Evolutionary conservation across 2,329 filamentous ascomycete species (phyloP).

Genomic region (Plectosphaerella sp.): DNA sequence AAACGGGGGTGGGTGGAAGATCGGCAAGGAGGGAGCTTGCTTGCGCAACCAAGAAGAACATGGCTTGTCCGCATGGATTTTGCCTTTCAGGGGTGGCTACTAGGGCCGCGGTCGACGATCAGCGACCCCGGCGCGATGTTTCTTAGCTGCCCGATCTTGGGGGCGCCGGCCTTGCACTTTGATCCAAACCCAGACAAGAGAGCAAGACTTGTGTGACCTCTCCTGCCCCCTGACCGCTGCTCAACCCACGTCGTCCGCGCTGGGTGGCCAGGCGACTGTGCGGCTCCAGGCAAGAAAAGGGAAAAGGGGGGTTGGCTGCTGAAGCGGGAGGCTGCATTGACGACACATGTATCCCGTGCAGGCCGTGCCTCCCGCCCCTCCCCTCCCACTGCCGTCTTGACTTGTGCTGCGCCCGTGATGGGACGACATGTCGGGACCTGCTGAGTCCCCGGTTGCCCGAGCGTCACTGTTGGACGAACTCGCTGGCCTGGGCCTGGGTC

Average conservation of each 20-base stretch:
- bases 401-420: neutral
- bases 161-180: neutral
- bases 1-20: too few relatives aligned
- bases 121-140: conserved; percentile 8
- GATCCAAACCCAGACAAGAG: neutral
- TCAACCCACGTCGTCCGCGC: neutral
- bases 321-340: neutral
- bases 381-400: too few relatives aligned
- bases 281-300: neutral
- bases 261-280: too few relatives aligned
- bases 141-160: too few relatives aligned
- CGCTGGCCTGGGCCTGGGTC: neutral
- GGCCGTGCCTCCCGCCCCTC: too few relatives aligned
- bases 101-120: conserved; percentile 3
- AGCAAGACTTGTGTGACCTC: neutral
- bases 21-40: too few relatives aligned
- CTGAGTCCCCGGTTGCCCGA: neutral
- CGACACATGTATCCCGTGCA: neutral
- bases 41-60: too few relatives aligned
- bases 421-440: neutral
- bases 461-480: neutral
- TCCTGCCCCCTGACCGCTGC: neutral
- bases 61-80: too few relatives aligned
- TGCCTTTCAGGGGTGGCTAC: neutral
- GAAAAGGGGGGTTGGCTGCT: neutral